Conservation (phyloP, 441 rosid genomes). For the Flueggea neowawraea region DNA sequence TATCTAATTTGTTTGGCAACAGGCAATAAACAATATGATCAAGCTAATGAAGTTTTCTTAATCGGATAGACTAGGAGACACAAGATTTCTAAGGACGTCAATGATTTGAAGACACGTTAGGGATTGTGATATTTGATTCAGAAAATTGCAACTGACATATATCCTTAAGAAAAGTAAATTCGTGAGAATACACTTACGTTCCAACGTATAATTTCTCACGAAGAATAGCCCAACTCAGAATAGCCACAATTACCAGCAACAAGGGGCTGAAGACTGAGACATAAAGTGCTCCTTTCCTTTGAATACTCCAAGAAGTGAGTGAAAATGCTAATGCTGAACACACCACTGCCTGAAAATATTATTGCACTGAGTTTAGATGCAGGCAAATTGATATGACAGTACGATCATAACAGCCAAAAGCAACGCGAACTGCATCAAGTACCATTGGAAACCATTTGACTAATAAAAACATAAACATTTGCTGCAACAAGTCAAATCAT, state of each 20-base stretch:
- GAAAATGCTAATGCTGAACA: constrained; percentile 71
- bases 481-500: not conserved
- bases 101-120: too few relatives aligned
- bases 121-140: too few relatives aligned
- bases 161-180: not conserved
- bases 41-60: too few relatives aligned
- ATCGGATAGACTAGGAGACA: too few relatives aligned
- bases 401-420: not conserved
- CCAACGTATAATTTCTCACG: constrained; percentile 77
- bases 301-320: constrained; percentile 68
- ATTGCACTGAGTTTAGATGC: not conserved
- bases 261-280: constrained; percentile 91
- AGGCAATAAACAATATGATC: too few relatives aligned
- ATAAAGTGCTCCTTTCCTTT: constrained; percentile 81
- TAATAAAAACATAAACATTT: too few relatives aligned
- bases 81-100: too few relatives aligned
- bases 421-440: not conserved
- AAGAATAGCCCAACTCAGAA: constrained; percentile 81
- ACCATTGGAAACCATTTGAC: too few relatives aligned
- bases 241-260: constrained; percentile 68
- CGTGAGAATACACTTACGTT: constrained; percentile 40
- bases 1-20: too few relatives aligned
- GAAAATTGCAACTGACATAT: too few relatives aligned
- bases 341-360: constrained; percentile 54
- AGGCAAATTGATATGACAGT: not conserved